Base-by-base conservation (phyloP, 306 rosid species). In the Styphnolobium japonicum region DNA sequence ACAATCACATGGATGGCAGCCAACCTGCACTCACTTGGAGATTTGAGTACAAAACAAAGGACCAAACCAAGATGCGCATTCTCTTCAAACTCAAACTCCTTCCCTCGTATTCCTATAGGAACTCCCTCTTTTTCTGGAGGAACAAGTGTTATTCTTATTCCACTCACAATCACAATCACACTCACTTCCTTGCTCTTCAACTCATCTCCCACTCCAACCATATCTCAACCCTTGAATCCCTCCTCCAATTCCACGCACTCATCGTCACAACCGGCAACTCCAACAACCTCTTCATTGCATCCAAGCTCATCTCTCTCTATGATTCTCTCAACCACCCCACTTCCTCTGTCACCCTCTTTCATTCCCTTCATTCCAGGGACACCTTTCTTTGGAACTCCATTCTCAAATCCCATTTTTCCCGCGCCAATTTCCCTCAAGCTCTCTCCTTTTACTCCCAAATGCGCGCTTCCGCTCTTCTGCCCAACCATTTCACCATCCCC, bases 331-430 rank as follows among this genome's bases (percentile, higher is more conserved):
- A 68, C 77, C 51, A 71, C 75, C 88, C 89, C 25, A 2, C 57
- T 21, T 78, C 58, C 22, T 81, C 89, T 68, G 53, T 93, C 48
- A 63, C 62, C 67, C 77, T 90, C 10, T 91, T 88, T 58, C 67
- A n/a, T 42, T 84, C 85, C 2, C 85, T 86, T 79, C 75, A 71
- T 57, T 86, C 75, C 29, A 87, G 85, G 71, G 95, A 90, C 34
- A 75, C 57, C 51, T 91, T 93, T 75, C 82, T 90, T 67, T 87
- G 92, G 93, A 91, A 93, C 80, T 93, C 98, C 46, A 69, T 91
- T n/a, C 83, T 91, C 82, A 87, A 90, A 81, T 82, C 93, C 77
- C 90, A 88, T n/a, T 91, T 88, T 81, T 88, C 91, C 19, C 87
- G 85, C 73, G 89, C 84, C 31, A 48, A 65, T 67, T 87, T 57